Evolutionary conservation across 192 early-diverging fungal genomes (phyloP).

Genomic region (Linnemannia elongata): DNA sequence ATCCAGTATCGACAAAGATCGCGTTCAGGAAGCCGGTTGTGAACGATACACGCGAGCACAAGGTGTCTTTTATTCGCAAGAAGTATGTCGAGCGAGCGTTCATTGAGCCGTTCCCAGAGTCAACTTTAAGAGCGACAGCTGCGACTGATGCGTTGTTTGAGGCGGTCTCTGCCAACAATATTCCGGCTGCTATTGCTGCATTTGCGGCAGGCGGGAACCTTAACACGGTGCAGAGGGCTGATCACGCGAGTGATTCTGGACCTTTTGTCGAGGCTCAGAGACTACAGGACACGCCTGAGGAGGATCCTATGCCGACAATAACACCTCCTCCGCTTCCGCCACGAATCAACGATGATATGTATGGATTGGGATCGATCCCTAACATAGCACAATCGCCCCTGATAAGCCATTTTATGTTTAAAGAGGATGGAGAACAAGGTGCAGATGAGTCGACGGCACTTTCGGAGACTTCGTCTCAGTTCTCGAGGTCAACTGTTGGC

Average conservation of each 20-base stretch:
- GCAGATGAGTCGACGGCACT: slow-evolving; percentile 2
- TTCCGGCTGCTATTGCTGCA: slow-evolving; percentile 53
- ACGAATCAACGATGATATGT: slow-evolving; percentile 2
- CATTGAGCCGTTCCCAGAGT: slow-evolving; percentile 29
- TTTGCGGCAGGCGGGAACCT: slow-evolving; percentile 59
- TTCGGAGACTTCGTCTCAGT: slow-evolving; percentile 33
- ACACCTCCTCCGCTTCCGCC: slow-evolving; percentile 13
- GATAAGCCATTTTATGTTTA: neutral
- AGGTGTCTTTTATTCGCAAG: slow-evolving; percentile 67
- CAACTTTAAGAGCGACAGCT: neutral
- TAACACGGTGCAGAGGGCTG: slow-evolving; percentile 50
- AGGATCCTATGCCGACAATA: neutral
- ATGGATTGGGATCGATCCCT: neutral
- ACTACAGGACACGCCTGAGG: neutral
- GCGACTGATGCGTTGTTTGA: slow-evolving; percentile 57
- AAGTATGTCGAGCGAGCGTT: slow-evolving; percentile 71
- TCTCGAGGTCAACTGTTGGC: slow-evolving; percentile 17
- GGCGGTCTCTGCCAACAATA: slow-evolving; percentile 59
- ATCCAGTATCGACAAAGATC: neutral
- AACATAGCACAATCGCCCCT: neutral
- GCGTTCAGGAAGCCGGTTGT: slow-evolving; percentile 57
- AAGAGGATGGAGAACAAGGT: neutral
- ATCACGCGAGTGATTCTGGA: slow-evolving; percentile 18
- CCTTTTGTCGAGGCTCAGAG: slow-evolving; percentile 19
- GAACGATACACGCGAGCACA: slow-evolving; percentile 64